Evolutionary conservation across 2,329 filamentous ascomycete genomes (phyloP), one percentile per base, ranked within the genome.

Genomic region (Mycosphaerella arachidis): DNA sequence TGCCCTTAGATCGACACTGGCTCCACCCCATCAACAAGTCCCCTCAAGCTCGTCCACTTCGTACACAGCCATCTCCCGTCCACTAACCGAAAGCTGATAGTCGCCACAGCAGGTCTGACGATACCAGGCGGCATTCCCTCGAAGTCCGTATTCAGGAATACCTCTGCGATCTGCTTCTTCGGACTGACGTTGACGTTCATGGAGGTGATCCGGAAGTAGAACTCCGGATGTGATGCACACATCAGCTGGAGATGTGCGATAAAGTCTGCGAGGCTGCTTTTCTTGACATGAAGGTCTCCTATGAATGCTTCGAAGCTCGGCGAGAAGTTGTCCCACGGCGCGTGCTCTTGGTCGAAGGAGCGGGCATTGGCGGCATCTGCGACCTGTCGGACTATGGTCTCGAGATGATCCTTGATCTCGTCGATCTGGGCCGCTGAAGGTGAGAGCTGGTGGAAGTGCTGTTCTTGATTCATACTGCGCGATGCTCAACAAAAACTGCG

Each of bases 11-110:
- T 16, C 8, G 43, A 10, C 9, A 24, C 43, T 46, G 43, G 43
- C 43, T 46, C 43, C 8, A 46, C 16, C 20, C 43, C 43, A 56
- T 33, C 54, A n/a, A 27, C 54, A 16, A 48, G 18, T 20, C 54
- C 54, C 30, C 54, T 56, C 29, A 56, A 37, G 35, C 54, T 56
- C 27, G 9, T 35, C 54, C 45, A 56, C 45, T 33, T 56, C 27
- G 24, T 27, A 48, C 43, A 56, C 24, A 20, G 13, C 54, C 54
- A 56, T 43, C 16, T 24, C 27, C 18, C 54, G 6, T 16, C 43
- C 7, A 31, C 16, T 8, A 48, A 48, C 30, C 33, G 3, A 30
- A 46, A 56, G 12, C 43, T 43, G 13, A 56, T 20, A 8, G 8
- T 50, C 24, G 45, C 54, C 9, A 48, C 53, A 13, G 24, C 37